Percentiles rank a stretch among this genome's conserved stretches.
These are phyloP conservation scores for Begonia masoniana DNA, from an alignment of 306 rosid species.

Conservation along the genomic window DNA sequence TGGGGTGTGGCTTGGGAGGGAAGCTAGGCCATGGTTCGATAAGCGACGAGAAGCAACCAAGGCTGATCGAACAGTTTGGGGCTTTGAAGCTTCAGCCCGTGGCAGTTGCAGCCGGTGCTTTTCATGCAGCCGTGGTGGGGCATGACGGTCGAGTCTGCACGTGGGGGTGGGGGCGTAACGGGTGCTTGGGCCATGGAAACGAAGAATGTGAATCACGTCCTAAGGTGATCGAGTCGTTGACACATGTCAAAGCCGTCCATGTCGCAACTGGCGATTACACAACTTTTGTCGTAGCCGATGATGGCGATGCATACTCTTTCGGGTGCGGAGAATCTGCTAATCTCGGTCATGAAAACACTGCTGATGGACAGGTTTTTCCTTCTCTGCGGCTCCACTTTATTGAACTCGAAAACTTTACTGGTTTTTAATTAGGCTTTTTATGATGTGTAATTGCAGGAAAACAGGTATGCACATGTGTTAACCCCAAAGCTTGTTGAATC, in stretches of 20 bases:
- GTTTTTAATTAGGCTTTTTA: neutral
- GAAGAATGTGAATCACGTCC: slow-evolving; percentile 84
- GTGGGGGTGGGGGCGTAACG: slow-evolving; percentile 98
- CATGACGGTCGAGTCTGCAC: slow-evolving; percentile 91
- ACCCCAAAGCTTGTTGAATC: slow-evolving; percentile 67
- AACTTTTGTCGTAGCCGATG: slow-evolving; percentile 67
- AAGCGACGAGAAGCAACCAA: slow-evolving; percentile 75
- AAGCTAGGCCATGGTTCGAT: slow-evolving; percentile 87
- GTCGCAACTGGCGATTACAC: slow-evolving; percentile 96
- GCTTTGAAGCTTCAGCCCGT: slow-evolving; percentile 66
- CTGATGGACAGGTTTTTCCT: slow-evolving; percentile 52
- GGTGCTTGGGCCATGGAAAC: slow-evolving; percentile 93
- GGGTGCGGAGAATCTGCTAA: slow-evolving; percentile 95
- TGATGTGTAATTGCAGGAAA: slow-evolving; percentile 34
- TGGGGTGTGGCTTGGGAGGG: slow-evolving; percentile 97
- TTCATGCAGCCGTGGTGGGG: slow-evolving; percentile 99
- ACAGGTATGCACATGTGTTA: slow-evolving; percentile 49
- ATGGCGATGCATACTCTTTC: slow-evolving; percentile 84
- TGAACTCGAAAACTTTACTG: neutral
- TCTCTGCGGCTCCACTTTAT: slow-evolving; percentile 8
- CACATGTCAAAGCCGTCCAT: slow-evolving; percentile 64
- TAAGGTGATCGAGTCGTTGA: slow-evolving; percentile 70
- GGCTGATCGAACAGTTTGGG: slow-evolving; percentile 61
- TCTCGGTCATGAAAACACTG: slow-evolving; percentile 59
- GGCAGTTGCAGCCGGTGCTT: slow-evolving; percentile 93